Evolutionary conservation across 1,139 yeast species (phyloP), one percentile per base, ranked within the genome.

Genomic region (Tardiomyces blankii): DNA sequence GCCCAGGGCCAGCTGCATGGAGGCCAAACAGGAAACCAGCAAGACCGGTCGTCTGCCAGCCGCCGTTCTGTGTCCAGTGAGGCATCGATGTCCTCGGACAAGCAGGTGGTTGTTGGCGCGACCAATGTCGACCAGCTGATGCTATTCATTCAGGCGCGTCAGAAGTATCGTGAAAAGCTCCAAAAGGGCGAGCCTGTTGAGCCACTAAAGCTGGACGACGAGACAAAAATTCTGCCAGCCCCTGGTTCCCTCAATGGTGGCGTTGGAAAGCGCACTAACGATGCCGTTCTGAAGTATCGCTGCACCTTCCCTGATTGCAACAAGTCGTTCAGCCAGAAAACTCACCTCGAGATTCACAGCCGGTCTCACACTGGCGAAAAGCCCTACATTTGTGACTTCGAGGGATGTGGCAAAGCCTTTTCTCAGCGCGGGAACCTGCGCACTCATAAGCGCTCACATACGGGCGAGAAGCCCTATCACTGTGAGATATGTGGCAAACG

Each of bases 401-500:
- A 58, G 7, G 63, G 62, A 21, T 88, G 70, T 49, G 82, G 78
- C 35, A 87, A 87, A 63, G 67, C 82, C 49, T 89, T 89, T 56
- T 86, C 96, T 0, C 97, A 89, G 63, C 93, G 95, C 42, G 96
- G 96, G 38, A 88, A 88, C 61, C 70, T 89, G 57, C 70, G 95
- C 50, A 88, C 96, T 0, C 97, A 89, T 67, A 70, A 82, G 54
- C 71, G 96, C 51, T 70, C 88, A 23, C 96, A 89, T 59, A 88
- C 96, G 1, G 96, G 96, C 30, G 98, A 91, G 69, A 93, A 93
- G 68, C 99, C 98, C 33, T 91, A 91, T 65, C 76, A 96, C 60
- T 91, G 99, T 68, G 97, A 91, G 48, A 96, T 91, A 42, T 91
- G 99, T 67, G 97, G 97, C 47, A 93, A 91, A 68, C 72, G 78